A percentile compares a stretch with the other conserved stretches of the same genome.
Evolutionary conservation across 78 protist species (phyloP).

Genomic region (Thecamonas trahens): DNA sequence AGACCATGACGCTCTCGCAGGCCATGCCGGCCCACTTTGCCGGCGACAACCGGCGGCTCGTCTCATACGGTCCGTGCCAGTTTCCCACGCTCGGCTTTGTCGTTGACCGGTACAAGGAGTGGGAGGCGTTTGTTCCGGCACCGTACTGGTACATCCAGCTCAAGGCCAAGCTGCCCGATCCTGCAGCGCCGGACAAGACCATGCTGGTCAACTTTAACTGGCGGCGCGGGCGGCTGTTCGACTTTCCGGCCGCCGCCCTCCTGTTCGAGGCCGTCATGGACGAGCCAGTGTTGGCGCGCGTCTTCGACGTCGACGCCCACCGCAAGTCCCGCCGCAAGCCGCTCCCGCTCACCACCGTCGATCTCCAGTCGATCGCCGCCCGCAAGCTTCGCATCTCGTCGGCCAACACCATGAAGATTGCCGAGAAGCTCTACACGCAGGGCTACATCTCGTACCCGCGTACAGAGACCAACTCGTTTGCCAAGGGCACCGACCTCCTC

Average conservation of each 20-base stretch:
- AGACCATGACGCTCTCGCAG: slow-evolving; percentile 69
- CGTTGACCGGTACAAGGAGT: slow-evolving; percentile 72
- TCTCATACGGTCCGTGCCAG: slow-evolving; percentile 84
- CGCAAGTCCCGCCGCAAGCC: slow-evolving; percentile 57
- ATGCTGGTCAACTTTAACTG: not conserved
- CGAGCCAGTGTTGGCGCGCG: not conserved
- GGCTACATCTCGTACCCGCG: slow-evolving; percentile 94
- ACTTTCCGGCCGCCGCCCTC: not conserved
- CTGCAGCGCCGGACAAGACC: slow-evolving; percentile 4
- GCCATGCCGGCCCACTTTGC: slow-evolving; percentile 41
- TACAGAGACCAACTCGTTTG: slow-evolving; percentile 93
- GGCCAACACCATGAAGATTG: slow-evolving; percentile 34
- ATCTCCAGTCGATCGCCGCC: slow-evolving; percentile 79
- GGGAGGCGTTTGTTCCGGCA: slow-evolving; percentile 65
- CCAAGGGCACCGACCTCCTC: slow-evolving; percentile 46
- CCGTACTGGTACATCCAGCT: slow-evolving; percentile 61
- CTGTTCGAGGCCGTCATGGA: not conserved
- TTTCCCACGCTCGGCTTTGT: slow-evolving; percentile 97
- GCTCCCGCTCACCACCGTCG: slow-evolving; percentile 89
- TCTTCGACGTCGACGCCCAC: slow-evolving; percentile 3
- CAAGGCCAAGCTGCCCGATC: not conserved
- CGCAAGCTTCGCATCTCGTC: slow-evolving; percentile 59
- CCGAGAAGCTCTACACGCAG: slow-evolving; percentile 76
- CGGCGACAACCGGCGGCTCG: slow-evolving; percentile 5
- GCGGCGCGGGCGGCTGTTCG: not conserved